Base-by-base conservation (phyloP, 768 basidiomycete genomes). In the Pleurotus citrinopileatus region DNA sequence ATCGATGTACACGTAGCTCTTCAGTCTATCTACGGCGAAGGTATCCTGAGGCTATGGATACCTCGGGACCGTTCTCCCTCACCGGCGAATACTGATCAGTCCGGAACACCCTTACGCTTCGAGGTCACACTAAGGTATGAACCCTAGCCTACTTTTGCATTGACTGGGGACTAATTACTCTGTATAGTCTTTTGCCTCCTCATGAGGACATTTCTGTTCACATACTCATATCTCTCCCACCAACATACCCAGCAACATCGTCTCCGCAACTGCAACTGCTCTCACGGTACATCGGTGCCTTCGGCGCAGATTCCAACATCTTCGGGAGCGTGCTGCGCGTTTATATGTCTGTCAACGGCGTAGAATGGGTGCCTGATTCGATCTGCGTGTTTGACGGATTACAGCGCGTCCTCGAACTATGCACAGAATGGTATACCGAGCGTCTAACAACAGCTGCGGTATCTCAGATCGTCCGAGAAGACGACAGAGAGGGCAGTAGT, bases 351-450 rank as follows among this genome's bases (percentile, higher is more conserved):
- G 63, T 76, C 19, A 80, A 77, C 52, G 90, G 87, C 5, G 79
- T 91, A n/a, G 87, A 91, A 58, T 95, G 88, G 83, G 72, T 75
- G 2, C 73, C 79, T 20, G 91, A 85, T 26, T 76, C 74, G 1
- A 85, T 94, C 15, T 92, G 89, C 58, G 87, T 94, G 10, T 95
- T 94, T 63, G 93, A 95, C 58, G 93, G 93, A 9, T 67, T 94
- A 23, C 90, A 93, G 67, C 83, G 75, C 60, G 81, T 89, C 8
- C 67, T 87, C 26, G 90, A 92, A 43, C 72, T 74, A 13, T 87
- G 85, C 57, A 71, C 76, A 20, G 61, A 64, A 34, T 94, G 92
- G 92, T 88, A 91, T 59, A 77, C 79, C 56, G 81, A 84, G n/a
- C 82, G 75, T 15, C 69, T 87, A 22, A 82, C 72, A 60, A 71